Evolutionary conservation across 1,139 yeast species (phyloP).

Genomic region (Pneumocystis wakefieldiae): DNA sequence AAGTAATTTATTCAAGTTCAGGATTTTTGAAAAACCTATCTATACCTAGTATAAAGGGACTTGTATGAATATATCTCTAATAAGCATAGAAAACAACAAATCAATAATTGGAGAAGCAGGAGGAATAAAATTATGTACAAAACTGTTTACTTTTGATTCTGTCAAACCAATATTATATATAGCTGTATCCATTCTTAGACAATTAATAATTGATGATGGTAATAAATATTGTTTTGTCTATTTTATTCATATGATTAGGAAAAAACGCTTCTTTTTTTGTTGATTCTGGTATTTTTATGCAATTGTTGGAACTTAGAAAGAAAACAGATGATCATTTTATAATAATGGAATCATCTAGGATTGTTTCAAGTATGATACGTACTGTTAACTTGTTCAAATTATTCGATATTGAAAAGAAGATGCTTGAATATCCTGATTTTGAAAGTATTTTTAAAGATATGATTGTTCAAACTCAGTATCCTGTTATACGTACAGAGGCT

Average conservation of each 20-base stretch:
- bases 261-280: background rate
- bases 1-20: background rate
- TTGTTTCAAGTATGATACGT: background rate
- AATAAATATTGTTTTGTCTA: background rate
- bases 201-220: background rate
- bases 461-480: background rate
- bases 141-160: background rate
- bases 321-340: background rate
- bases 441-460: background rate
- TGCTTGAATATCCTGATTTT: background rate
- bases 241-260: background rate
- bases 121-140: background rate
- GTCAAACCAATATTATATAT: background rate
- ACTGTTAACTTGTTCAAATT: background rate
- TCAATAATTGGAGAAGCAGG: background rate
- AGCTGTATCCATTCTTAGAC: background rate
- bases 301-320: background rate
- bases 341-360: background rate
- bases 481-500: background rate
- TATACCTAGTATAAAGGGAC: background rate
- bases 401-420: background rate
- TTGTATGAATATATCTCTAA: background rate
- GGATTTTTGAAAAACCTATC: background rate
- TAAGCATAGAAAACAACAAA: background rate
- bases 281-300: background rate